Evolutionary conservation across 2,329 filamentous ascomycete genomes (phyloP).

Genomic region (Fusarium mexicanum): DNA sequence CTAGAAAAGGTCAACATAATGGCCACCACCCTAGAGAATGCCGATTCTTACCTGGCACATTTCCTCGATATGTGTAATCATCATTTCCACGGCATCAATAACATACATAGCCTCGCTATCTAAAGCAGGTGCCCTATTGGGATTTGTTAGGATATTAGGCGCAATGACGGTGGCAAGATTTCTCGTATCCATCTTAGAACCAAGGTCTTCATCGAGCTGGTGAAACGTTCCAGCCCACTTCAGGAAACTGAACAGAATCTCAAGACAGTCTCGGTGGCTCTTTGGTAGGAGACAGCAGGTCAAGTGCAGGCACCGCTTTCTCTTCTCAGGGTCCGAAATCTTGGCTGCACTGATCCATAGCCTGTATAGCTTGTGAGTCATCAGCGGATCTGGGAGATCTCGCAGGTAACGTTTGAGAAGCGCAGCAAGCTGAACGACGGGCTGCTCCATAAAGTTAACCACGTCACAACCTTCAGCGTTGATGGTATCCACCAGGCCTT

Average conservation of each 20-base stretch:
- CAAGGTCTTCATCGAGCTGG: conserved; percentile 94
- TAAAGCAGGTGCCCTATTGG: conserved; percentile 70
- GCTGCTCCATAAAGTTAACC: conserved; percentile 87
- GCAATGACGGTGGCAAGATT: conserved; percentile 98
- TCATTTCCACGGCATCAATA: conserved; percentile 89
- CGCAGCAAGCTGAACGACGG: conserved; percentile 92
- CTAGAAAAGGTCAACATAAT: conserved; percentile 57
- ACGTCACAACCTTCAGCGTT: conserved; percentile 86
- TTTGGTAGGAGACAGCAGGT: conserved; percentile 94
- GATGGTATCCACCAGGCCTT: conserved; percentile 85
- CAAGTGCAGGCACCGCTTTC: conserved; percentile 86
- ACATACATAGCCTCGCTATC: conserved; percentile 92
- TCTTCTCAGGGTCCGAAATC: conserved; percentile 82
- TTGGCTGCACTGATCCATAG: conserved; percentile 92
- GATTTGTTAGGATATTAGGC: conserved; percentile 88
- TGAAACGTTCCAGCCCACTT: conserved; percentile 99
- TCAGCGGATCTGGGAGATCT: conserved; percentile 90
- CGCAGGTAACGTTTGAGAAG: conserved; percentile 94
- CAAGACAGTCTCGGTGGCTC: conserved; percentile 89
- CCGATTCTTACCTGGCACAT: conserved; percentile 86
- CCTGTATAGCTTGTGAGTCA: conserved; percentile 93
- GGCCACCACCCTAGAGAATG: conserved; percentile 23
- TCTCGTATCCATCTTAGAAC: conserved; percentile 98
- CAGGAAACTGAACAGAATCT: conserved; percentile 94
- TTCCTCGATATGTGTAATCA: conserved; percentile 93